Percentiles rank a stretch among this genome's conserved stretches.
These are phyloP conservation scores for Coelastrella sp. DNA, from an alignment of 139 green algal species.

Conservation along the genomic window DNA sequence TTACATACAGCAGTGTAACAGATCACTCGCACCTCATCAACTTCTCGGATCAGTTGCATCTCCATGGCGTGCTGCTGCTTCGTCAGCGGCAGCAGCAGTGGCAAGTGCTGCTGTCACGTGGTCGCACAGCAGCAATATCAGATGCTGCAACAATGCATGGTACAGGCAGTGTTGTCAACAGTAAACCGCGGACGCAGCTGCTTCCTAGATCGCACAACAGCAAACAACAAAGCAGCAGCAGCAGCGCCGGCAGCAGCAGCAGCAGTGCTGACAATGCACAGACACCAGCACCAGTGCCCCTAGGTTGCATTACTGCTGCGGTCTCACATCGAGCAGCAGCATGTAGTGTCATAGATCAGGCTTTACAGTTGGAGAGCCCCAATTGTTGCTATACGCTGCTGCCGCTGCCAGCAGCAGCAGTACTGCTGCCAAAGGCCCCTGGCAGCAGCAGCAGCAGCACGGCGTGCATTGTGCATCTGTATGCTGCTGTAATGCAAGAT, in stretches of 20 bases:
- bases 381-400: background rate
- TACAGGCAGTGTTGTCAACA: too few relatives aligned
- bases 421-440: background rate
- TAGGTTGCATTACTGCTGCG: background rate
- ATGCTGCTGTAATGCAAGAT: conserved; percentile 24
- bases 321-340: background rate
- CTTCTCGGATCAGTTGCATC: conserved; percentile 31
- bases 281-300: too few relatives aligned
- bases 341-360: background rate
- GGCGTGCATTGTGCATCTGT: background rate
- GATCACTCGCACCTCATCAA: background rate
- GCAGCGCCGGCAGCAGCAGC: conserved; percentile 8
- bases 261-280: background rate
- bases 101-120: conserved; percentile 9
- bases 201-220: too few relatives aligned
- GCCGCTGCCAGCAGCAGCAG: conserved; percentile 1
- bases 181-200: too few relatives aligned
- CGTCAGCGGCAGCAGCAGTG: background rate
- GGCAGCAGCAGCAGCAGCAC: conserved; percentile 31
- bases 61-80: conserved; percentile 28
- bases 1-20: background rate
- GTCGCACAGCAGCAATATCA: background rate
- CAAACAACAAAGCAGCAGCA: background rate
- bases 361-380: conserved; percentile 6
- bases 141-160: too few relatives aligned